Percentiles rank a stretch among this genome's conserved stretches.
These are phyloP conservation scores for Erodium texanum DNA, from an alignment of 441 rosid genomes.

Conservation along the genomic window DNA sequence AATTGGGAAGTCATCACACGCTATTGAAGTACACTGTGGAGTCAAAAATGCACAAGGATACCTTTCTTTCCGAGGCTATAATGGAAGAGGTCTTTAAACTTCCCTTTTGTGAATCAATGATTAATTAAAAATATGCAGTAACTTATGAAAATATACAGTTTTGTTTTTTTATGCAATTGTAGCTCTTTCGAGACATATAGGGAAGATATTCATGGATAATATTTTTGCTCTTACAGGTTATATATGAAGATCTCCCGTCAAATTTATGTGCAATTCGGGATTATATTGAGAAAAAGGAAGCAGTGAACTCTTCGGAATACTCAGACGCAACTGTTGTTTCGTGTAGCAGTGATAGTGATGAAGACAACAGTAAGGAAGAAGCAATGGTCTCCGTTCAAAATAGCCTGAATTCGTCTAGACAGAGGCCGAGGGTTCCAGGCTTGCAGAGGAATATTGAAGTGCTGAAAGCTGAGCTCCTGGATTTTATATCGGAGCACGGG, in stretches of 20 bases:
- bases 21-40: slow-evolving; percentile 75
- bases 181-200: not conserved
- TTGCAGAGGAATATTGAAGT: slow-evolving; percentile 76
- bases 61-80: slow-evolving; percentile 90
- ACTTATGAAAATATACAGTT: not conserved
- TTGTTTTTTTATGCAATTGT: not conserved
- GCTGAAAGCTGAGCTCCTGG: slow-evolving; percentile 67
- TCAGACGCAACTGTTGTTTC: slow-evolving; percentile 31
- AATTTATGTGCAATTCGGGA: slow-evolving; percentile 86
- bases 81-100: slow-evolving; percentile 76
- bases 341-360: slow-evolving; percentile 21
- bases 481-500: slow-evolving; percentile 74
- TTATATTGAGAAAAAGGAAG: slow-evolving; percentile 55
- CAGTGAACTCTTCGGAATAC: slow-evolving; percentile 31
- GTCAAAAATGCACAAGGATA: slow-evolving; percentile 81
- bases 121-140: not conserved
- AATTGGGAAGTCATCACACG: slow-evolving; percentile 84
- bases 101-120: not conserved
- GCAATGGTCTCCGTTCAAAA: slow-evolving; percentile 18
- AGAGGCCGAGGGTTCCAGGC: slow-evolving; percentile 74
- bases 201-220: not conserved
- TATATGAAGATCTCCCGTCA: slow-evolving; percentile 98
- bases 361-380: slow-evolving; percentile 8
- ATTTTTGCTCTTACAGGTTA: slow-evolving; percentile 39
- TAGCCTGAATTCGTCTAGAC: slow-evolving; percentile 28